These are phyloP conservation scores for Allodekkera sacchari DNA, from an alignment of 805 yeast species.

Conservation along the genomic window DNA sequence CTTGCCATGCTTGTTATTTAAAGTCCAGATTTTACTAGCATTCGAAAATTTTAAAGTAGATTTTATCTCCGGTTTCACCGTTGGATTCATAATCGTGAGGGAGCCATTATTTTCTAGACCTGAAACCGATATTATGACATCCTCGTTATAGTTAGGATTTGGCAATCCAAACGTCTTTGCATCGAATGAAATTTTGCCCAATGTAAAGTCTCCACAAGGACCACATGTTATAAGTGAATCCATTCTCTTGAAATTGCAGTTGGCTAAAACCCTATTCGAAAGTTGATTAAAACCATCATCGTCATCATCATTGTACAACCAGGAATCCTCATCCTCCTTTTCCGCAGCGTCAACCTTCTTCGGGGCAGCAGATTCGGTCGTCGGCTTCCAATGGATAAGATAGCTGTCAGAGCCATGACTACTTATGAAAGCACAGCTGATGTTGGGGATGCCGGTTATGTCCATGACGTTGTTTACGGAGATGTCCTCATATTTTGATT, in stretches of 20 bases:
- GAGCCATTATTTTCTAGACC: constrained; percentile 53
- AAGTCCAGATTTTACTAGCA: constrained; percentile 70
- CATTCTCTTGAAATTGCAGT: constrained; percentile 32
- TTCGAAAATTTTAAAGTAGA: constrained; percentile 66
- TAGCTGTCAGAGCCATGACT: constrained; percentile 52
- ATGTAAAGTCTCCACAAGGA: constrained; percentile 60
- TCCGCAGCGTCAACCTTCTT: constrained; percentile 6
- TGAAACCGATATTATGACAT: constrained; percentile 59
- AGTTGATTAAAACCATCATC: constrained; percentile 11
- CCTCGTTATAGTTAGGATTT: constrained; percentile 61
- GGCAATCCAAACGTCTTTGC: constrained; percentile 49
- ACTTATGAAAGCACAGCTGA: constrained; percentile 47
- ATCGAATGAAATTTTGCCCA: constrained; percentile 53
- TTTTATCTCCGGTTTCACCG: constrained; percentile 58
- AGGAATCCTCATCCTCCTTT: constrained; percentile 40
- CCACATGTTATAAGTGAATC: constrained; percentile 62
- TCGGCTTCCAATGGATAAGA: constrained; percentile 32
- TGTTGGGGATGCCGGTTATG: constrained; percentile 30
- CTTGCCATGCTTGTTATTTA: constrained; percentile 29
- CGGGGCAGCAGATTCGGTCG: constrained; percentile 14
- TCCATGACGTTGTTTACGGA: constrained; percentile 29
- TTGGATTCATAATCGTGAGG: constrained; percentile 55
- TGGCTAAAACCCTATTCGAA: constrained; percentile 9
- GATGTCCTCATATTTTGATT: constrained; percentile 14
- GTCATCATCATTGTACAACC: constrained; percentile 29